Percentiles rank a stretch among this genome's conserved stretches.
Conservation (phyloP, 2,329 filamentous ascomycete genomes). For the Diaporthe caulivora region DNA sequence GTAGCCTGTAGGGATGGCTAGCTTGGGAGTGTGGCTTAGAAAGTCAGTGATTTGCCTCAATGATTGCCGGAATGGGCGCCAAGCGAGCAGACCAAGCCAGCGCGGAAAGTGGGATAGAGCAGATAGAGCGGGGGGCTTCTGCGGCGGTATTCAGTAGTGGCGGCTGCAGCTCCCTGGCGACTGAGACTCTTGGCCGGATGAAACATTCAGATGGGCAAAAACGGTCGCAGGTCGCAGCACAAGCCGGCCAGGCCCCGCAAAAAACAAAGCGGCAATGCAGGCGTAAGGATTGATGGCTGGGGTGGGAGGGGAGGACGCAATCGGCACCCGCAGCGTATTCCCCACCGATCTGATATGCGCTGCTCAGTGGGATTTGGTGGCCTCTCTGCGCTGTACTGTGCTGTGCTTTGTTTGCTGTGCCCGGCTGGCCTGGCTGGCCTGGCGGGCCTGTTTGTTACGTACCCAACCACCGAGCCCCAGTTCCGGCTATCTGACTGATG, state of each 20-base stretch:
- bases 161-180: constrained; percentile 17
- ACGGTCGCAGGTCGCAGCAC: constrained; percentile 3
- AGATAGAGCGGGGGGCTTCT: constrained; percentile 21
- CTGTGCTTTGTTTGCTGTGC: background rate
- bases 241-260: constrained; percentile 16
- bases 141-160: background rate
- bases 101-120: constrained; percentile 26
- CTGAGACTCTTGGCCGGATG: constrained; percentile 14
- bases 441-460: constrained; percentile 6
- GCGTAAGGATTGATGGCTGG: constrained; percentile 14
- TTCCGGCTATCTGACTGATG: background rate
- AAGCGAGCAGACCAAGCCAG: constrained; percentile 28
- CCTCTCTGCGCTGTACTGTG: background rate
- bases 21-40: constrained; percentile 32
- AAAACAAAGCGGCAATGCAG: constrained; percentile 31
- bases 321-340: background rate
- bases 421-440: no score
- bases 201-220: constrained; percentile 30
- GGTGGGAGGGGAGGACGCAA: constrained; percentile 1
- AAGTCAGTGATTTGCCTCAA: constrained; percentile 30
- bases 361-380: no score
- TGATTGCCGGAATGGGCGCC: constrained; percentile 32
- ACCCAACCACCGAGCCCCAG: constrained; percentile 15
- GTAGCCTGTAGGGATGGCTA: constrained; percentile 25
- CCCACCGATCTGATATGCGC: constrained; percentile 8